Evolutionary conservation across 345 rosid species (phyloP).

Genomic region (Hypericum androsaemum): DNA sequence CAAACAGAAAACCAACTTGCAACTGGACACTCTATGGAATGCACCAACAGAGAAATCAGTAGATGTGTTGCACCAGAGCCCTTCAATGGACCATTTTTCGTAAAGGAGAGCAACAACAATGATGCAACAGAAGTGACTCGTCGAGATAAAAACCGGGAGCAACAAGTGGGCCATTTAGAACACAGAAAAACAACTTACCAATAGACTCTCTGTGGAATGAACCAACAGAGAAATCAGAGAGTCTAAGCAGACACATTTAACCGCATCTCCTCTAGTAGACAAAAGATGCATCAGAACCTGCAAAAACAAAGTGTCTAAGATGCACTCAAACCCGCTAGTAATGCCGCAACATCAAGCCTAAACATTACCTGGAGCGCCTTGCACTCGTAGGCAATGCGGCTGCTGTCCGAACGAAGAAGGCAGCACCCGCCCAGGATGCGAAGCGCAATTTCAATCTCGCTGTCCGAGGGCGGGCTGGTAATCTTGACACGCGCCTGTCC

Average conservation of each 20-base stretch:
- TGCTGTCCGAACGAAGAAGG: conserved; percentile 73
- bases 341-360: too few species aligned
- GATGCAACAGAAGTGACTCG: neutral
- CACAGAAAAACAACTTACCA: conserved; percentile 33
- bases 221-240: conserved; percentile 73
- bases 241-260: conserved; percentile 91
- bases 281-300: conserved; percentile 55
- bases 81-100: neutral
- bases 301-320: conserved; percentile 6
- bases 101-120: neutral
- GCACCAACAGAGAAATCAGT: conserved; percentile 67
- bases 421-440: conserved; percentile 93
- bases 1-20: conserved; percentile 21
- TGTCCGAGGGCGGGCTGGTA: conserved; percentile 71
- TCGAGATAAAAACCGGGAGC: neutral
- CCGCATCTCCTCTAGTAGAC: conserved; percentile 66
- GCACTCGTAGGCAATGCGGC: conserved; percentile 66
- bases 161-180: neutral
- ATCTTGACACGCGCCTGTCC: conserved; percentile 73
- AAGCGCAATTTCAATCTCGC: conserved; percentile 77
- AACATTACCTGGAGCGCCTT: conserved; percentile 58
- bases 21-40: conserved; percentile 87
- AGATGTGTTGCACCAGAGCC: conserved; percentile 69
- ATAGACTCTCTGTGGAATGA: conserved; percentile 86
- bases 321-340: too few species aligned